Evolutionary conservation across 306 rosid genomes (phyloP).

Genomic region (Prunus mongolica): DNA sequence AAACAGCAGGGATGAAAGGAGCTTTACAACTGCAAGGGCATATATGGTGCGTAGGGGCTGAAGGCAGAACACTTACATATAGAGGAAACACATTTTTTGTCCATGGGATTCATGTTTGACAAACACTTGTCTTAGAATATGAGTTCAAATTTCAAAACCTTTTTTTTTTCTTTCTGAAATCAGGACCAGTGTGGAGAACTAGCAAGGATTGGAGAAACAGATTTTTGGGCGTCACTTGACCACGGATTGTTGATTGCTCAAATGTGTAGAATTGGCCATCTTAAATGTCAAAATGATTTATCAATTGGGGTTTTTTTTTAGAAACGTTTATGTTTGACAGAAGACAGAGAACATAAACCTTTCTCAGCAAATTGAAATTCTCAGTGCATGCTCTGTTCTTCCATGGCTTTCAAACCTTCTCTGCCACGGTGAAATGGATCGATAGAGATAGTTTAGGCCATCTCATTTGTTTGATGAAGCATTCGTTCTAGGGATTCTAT

Average conservation of each 20-base stretch:
- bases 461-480: too few species aligned
- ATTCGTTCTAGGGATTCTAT: too few species aligned
- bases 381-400: too few species aligned
- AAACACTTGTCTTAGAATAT: neutral
- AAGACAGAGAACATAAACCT: too few species aligned
- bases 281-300: neutral
- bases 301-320: too few species aligned
- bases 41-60: slow-evolving; percentile 77
- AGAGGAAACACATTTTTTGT: slow-evolving; percentile 57
- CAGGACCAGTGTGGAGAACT: neutral
- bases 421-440: too few species aligned
- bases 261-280: neutral
- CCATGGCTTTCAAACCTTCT: too few species aligned
- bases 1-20: slow-evolving; percentile 71
- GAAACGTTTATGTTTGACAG: too few species aligned
- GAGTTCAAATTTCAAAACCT: neutral
- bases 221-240: neutral
- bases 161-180: neutral
- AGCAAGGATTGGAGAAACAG: neutral
- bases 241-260: neutral
- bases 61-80: slow-evolving; percentile 48
- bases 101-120: slow-evolving; percentile 56
- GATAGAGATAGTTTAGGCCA: too few species aligned
- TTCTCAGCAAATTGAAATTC: too few species aligned
- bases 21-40: slow-evolving; percentile 71